Percentiles rank a stretch among this genome's conserved stretches.
phyloP scores from a whole-genome alignment of 2,329 filamentous ascomycete species.

The Ophiostoma piceae region DNA sequence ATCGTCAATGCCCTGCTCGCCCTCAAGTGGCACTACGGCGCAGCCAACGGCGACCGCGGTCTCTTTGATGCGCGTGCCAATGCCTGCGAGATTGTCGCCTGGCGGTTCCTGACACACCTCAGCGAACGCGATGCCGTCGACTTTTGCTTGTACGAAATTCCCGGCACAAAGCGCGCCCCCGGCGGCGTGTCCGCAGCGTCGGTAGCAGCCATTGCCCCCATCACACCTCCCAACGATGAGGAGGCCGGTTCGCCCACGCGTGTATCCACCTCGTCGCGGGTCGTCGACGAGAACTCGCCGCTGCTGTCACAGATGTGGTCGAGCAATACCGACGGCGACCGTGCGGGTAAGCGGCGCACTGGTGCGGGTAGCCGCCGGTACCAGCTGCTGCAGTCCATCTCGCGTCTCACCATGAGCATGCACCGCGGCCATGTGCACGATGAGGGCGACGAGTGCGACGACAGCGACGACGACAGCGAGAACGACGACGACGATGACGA shows the following conservation, averaged over 20 bases:
- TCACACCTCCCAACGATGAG: slow-evolving; percentile 18
- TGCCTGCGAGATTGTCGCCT: slow-evolving; percentile 76
- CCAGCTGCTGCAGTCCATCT: slow-evolving; percentile 50
- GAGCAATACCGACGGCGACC: background rate
- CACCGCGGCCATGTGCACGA: slow-evolving; percentile 39
- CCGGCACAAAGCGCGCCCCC: slow-evolving; percentile 35
- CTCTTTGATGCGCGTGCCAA: slow-evolving; percentile 64
- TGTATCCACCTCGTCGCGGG: background rate
- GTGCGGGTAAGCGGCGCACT: slow-evolving; percentile 10
- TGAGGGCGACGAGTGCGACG: slow-evolving; percentile 41
- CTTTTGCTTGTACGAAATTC: slow-evolving; percentile 68
- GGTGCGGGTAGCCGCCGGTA: slow-evolving; percentile 44
- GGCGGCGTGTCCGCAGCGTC: slow-evolving; percentile 24
- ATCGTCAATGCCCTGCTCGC: slow-evolving; percentile 71
- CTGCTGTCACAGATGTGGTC: slow-evolving; percentile 25
- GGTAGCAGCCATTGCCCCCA: background rate
- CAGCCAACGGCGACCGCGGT: slow-evolving; percentile 57
- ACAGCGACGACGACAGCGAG: slow-evolving; percentile 42
- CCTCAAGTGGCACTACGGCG: slow-evolving; percentile 68
- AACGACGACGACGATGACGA: slow-evolving; percentile 44
- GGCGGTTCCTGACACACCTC: slow-evolving; percentile 67
- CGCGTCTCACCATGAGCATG: slow-evolving; percentile 49
- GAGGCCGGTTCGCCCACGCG: slow-evolving; percentile 6
- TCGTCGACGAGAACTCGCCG: slow-evolving; percentile 24
- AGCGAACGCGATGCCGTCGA: slow-evolving; percentile 70